Conservation (phyloP, 2,329 filamentous ascomycete species). For the Pyrenophora seminiperda region DNA sequence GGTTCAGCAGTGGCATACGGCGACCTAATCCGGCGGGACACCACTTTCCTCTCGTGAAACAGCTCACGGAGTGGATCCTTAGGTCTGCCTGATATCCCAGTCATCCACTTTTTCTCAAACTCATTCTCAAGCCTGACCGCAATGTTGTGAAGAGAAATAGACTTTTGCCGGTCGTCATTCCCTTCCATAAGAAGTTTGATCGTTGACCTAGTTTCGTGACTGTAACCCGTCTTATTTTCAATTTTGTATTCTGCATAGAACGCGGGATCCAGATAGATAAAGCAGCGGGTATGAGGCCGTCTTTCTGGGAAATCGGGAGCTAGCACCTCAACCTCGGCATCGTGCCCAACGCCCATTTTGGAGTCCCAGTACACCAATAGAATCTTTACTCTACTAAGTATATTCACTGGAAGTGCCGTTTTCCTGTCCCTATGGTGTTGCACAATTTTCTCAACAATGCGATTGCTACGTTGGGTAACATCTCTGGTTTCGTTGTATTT, state of each 20-base stretch:
- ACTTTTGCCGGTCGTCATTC: slow-evolving; percentile 16
- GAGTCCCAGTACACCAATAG: slow-evolving; percentile 19
- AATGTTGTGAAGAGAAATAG: slow-evolving; percentile 16
- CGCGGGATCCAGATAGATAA: slow-evolving; percentile 13
- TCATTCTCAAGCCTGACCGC: slow-evolving; percentile 15
- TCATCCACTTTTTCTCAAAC: slow-evolving; percentile 14
- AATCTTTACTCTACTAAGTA: slow-evolving; percentile 15
- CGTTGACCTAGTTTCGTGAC: slow-evolving; percentile 19
- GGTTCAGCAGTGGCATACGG: background rate
- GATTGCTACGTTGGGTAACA: slow-evolving; percentile 12
- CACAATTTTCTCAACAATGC: slow-evolving; percentile 20
- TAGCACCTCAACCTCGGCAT: slow-evolving; percentile 13
- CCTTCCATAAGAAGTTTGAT: slow-evolving; percentile 13
- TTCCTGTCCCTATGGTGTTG: slow-evolving; percentile 7
- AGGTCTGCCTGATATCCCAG: slow-evolving; percentile 10
- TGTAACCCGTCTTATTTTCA: slow-evolving; percentile 13
- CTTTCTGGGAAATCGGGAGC: slow-evolving; percentile 5
- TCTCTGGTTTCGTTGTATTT: slow-evolving; percentile 9
- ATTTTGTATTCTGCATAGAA: slow-evolving; percentile 10
- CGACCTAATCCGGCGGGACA: background rate
- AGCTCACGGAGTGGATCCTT: slow-evolving; percentile 12
- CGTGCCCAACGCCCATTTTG: slow-evolving; percentile 10
- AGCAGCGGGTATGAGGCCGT: slow-evolving; percentile 9
- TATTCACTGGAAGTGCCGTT: slow-evolving; percentile 4
- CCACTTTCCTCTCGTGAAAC: slow-evolving; percentile 8